Percentiles rank a stretch among this genome's conserved stretches.
phyloP scores from a whole-genome alignment of 1,284 basidiomycete genomes.

The Tilletiaria anomala region DNA sequence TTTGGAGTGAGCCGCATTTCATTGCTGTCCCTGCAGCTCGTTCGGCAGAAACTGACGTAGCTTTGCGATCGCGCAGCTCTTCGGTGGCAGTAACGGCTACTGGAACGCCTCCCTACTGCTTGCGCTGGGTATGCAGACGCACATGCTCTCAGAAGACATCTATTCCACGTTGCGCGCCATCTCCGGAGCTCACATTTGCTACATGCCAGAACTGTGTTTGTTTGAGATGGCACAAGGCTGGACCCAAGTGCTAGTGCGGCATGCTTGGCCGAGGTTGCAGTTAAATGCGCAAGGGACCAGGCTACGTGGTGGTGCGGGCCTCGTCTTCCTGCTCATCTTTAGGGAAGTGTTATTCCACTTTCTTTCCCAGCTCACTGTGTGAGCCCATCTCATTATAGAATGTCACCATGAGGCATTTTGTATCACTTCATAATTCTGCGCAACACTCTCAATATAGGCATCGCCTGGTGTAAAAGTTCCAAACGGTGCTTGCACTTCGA shows the following conservation, averaged over 20 bases:
- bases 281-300: conserved; percentile 22
- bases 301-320: conserved; percentile 15
- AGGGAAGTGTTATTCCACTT: conserved; percentile 26
- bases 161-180: conserved; percentile 29
- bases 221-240: conserved; percentile 32
- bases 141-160: conserved; percentile 34
- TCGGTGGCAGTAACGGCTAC: conserved; percentile 30
- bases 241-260: conserved; percentile 29
- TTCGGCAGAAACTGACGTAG: no score
- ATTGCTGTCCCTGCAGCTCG: not conserved
- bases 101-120: conserved; percentile 29
- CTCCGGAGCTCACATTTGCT: conserved; percentile 27
- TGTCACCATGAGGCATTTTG: no score
- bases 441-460: no score
- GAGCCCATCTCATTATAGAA: no score
- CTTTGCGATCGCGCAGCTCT: conserved; percentile 26
- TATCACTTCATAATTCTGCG: no score
- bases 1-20: not conserved
- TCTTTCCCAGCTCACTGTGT: conserved; percentile 11
- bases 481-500: no score
- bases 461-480: no score
- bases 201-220: conserved; percentile 25
- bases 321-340: conserved; percentile 24
- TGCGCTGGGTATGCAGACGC: conserved; percentile 22
- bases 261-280: conserved; percentile 14